Percentiles rank a stretch among this genome's conserved stretches.
Evolutionary conservation across 1,139 yeast genomes (phyloP).

Genomic region (Candida sp.): DNA sequence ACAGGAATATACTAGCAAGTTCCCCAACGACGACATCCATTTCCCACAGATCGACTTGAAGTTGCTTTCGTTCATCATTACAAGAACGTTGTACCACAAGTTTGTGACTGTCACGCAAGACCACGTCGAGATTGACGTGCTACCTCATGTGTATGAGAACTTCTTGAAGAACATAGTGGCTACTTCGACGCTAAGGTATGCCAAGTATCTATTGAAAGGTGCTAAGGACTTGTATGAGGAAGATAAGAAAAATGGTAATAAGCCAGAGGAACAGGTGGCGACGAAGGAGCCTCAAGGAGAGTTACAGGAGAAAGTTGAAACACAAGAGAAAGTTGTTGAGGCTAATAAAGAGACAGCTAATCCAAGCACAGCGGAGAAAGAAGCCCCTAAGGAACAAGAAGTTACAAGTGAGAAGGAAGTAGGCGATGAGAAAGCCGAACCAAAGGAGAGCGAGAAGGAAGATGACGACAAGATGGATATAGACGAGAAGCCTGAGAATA

Average conservation of each 20-base stretch:
- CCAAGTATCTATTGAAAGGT: slow-evolving; percentile 27
- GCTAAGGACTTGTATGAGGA: slow-evolving; percentile 28
- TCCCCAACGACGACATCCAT: slow-evolving; percentile 15
- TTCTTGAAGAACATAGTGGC: slow-evolving; percentile 30
- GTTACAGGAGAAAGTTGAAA: background rate
- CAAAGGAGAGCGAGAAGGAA: background rate
- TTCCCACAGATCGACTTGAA: slow-evolving; percentile 17
- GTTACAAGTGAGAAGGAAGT: background rate
- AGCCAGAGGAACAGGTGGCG: background rate
- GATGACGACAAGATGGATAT: background rate
- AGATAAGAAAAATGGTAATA: slow-evolving; percentile 3
- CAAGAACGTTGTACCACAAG: slow-evolving; percentile 17
- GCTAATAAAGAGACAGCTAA: background rate
- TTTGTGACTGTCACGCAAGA: slow-evolving; percentile 23
- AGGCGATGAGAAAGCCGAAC: background rate
- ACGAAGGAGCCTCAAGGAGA: background rate
- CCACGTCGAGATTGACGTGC: slow-evolving; percentile 20
- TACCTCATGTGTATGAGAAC: slow-evolving; percentile 18
- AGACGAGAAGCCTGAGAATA: background rate
- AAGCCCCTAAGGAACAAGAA: slow-evolving; percentile 1
- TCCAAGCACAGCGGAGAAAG: background rate
- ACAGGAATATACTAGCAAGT: slow-evolving; percentile 18
- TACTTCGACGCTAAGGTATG: slow-evolving; percentile 27
- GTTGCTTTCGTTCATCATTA: slow-evolving; percentile 15
- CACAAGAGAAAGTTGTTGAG: slow-evolving; percentile 2